phyloP scores from a whole-genome alignment of 768 basidiomycete species.

The Macrolepiota albuminosa region DNA sequence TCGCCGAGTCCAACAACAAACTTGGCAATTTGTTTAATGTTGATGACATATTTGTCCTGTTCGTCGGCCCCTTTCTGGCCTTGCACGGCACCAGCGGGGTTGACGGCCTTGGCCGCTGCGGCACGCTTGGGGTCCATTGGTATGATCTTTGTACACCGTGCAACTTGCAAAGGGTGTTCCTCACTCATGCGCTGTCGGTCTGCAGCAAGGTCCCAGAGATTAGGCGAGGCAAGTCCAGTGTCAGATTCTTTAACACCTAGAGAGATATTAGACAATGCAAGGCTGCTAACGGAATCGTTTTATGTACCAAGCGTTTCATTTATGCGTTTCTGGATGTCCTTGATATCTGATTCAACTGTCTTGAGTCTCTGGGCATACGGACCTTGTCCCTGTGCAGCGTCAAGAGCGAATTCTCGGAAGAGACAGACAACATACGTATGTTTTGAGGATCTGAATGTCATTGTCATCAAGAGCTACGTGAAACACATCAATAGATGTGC shows the following conservation, averaged over 20 bases:
- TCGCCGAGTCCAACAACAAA: constrained; percentile 98
- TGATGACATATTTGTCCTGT: constrained; percentile 99
- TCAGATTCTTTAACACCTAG: constrained; percentile 96
- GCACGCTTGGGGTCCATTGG: constrained; percentile 72
- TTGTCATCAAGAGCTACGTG: constrained; percentile 86
- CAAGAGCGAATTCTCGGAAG: neutral
- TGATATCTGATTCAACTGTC: constrained; percentile 87
- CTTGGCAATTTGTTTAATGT: constrained; percentile 99
- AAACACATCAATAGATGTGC: constrained; percentile 6
- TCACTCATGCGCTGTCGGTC: constrained; percentile 88
- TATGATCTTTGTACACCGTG: constrained; percentile 98
- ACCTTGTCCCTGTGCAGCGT: constrained; percentile 81
- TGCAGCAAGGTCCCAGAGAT: constrained; percentile 94
- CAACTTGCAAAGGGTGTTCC: constrained; percentile 94
- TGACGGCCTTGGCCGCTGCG: constrained; percentile 73
- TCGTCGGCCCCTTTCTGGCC: constrained; percentile 97
- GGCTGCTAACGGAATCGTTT: neutral
- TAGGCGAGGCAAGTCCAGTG: constrained; percentile 94
- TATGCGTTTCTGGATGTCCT: constrained; percentile 94
- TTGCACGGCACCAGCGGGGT: constrained; percentile 70
- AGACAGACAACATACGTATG: constrained; percentile 63
- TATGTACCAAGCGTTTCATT: constrained; percentile 91
- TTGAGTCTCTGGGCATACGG: constrained; percentile 90
- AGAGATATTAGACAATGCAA: neutral
- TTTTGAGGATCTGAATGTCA: constrained; percentile 98